Base-by-base conservation (phyloP, 208 protist species). In the Endotrypanum monterogeii region DNA sequence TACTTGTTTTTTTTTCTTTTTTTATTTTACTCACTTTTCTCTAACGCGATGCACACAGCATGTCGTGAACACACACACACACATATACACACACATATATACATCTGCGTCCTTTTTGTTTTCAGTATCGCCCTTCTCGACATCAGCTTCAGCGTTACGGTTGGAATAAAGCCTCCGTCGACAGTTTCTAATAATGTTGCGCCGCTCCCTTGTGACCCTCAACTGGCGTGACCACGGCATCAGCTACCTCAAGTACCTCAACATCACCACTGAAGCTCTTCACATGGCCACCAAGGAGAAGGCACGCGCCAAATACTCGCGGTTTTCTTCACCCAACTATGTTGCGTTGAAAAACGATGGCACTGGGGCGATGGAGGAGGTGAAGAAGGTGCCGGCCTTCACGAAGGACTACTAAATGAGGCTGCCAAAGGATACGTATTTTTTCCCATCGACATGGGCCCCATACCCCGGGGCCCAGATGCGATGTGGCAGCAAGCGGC, bases 231-330 rank as follows among this genome's bases (percentile, higher is more conserved):
- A 95, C 68, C 89, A 96, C 71, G 93, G 93, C 58, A 93, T 97
- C 77, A 95, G 86, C 73, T 97, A 97, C 83, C 65, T 97, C 54
- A 93, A 94, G 78, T 97, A 97, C 78, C 87, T 97, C 5, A 97
- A 97, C 73, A 89, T 97, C 9, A 85, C 87, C 83, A 96, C 91
- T 8, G 90, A 95, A 74, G 80, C 94, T 14, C 83, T 97, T 48
- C 94, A 96, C 83, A 93, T 87, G 83, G 67, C 88, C 9, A 76
- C 90, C 18, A 95, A 87, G 65, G 87, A 91, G 11, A 89, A 85
- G 74, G 63, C 67, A 28, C 79, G 80, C 48, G 78, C 67, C 35
- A 96, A 94, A 77, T 94, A 96, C 78, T 69, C 68, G 57, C 84
- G 84, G 28, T 97, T 83, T 73, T 96, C 91, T 46, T 71, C 67